Base-by-base conservation (phyloP, 257 asterid genomes). In the Salvia hispanica region DNA sequence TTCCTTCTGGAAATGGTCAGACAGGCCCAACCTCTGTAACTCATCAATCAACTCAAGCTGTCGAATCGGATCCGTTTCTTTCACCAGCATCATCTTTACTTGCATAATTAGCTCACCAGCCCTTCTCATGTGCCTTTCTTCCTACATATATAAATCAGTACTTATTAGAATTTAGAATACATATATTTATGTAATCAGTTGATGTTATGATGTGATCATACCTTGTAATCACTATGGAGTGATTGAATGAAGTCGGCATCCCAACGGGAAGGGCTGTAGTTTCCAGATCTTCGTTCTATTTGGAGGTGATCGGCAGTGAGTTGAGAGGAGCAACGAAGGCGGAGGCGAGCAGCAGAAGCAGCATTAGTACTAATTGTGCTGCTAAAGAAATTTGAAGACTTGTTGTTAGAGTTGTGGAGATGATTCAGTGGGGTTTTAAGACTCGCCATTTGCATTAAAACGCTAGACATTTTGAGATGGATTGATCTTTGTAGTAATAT, bases 11-110 rank as follows among this genome's bases (percentile, higher is more conserved):
- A 60, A 60, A 42, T 60, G 66, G 6, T 60, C 44, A 0, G 66
- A 60, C 4, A 60, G 12, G 6, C 66, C 66, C 6, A 60, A 36
- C 12, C 48, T 42, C 9, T 60, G 66, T 18, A 60, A 28, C 11
- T 60, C 52, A 5, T 60, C 66, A 28, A 59, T 37, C 65, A 59
- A 37, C 50, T 59, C 65, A 3, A 59, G 48, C 5, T 59, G 65
- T 4, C 65, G 48, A 16, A 59, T 3, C 31, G 9, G 48, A 11
- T 59, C 64, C 9, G 4, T 37, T 15, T 59, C 64, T 14, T 15
- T 4, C n/a, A 37, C 6, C 14, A 59, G 18, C 34, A 37, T 4
- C 34, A 7, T 9, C 9, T 43, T 59, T 50, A 69, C 66, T 36
- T 69, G 28, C 57, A 10, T 13, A 18, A 15, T 34, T 6, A 69